Base-by-base conservation (phyloP, 495 filamentous ascomycete genomes). In the Hypoxylon trugodes region DNA sequence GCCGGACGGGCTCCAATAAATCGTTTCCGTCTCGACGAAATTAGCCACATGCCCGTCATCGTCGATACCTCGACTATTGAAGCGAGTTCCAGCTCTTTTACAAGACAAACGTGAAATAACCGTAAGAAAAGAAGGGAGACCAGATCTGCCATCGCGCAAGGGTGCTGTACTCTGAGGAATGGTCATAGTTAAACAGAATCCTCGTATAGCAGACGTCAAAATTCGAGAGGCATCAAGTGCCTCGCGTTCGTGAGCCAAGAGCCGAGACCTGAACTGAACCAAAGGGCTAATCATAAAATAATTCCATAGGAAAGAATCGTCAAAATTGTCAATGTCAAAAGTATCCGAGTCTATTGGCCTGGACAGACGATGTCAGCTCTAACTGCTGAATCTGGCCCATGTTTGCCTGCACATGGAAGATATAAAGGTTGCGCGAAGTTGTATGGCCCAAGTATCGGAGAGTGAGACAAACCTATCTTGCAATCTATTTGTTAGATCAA, bases 1-100 rank as follows among this genome's bases (percentile, higher is more conserved):
- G 5, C 83, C 83, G 6, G 87, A 82, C 0, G 87, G 88, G 53
- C 86, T 88, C 89, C 90, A 96, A 67, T 82, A 91, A 56, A 82
- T 82, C 1, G 84, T 87, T 70, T 88, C 85, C 5, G 84, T 86
- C 66, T 88, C 85, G 16, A 87, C 85, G 65, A 84, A 97, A 71
- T 98, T 98, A 30, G 96, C 93, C 13, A 97, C 96, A 71, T 98
- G 89, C 10, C 95, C 95, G 69, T 98, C 93, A 76, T 98, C 95
- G 69, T 98, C 95, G 59, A 98, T 96, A 35, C 95, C 95, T 54
- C 95, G 84, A 25, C 93, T 90, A 75, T 98, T 98, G 79, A 98
- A 98, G 55, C 95, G 83, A 16, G 95, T 98, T 10, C 95, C 95
- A 42, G 96, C 95, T 75, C 93, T 89, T 63, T 87, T 83, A 70